Percentiles rank a stretch among this genome's conserved stretches.
These are phyloP conservation scores for Withania somnifera DNA, from an alignment of 305 asterid genomes.

Conservation along the genomic window DNA sequence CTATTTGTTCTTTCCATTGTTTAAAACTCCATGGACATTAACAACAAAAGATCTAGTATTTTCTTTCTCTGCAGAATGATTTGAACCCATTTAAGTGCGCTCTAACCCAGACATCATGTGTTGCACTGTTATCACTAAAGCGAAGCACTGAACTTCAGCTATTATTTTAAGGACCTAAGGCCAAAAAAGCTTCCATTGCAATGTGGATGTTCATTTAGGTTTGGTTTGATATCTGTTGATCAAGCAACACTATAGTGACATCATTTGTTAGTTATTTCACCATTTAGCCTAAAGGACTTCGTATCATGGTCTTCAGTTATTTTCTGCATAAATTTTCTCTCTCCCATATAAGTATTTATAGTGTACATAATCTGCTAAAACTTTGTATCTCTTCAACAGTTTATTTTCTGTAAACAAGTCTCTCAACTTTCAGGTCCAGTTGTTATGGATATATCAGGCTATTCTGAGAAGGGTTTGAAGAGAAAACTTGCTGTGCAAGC, in stretches of 20 bases:
- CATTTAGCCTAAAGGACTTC: not conserved
- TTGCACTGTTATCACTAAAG: not conserved
- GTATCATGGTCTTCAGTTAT: not conserved
- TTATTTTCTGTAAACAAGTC: not conserved
- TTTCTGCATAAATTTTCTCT: not conserved
- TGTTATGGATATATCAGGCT: conserved; percentile 63
- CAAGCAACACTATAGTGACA: not conserved
- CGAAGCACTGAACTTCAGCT: not conserved
- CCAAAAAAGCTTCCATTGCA: not conserved
- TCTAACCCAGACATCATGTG: not conserved
- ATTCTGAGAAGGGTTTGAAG: conserved; percentile 69
- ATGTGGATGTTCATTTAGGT: not conserved
- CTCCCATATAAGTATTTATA: not conserved
- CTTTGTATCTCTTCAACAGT: not conserved
- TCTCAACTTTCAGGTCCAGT: conserved; percentile 66
- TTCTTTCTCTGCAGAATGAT: not conserved
- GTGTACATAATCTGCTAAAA: not conserved
- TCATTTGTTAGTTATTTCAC: not conserved
- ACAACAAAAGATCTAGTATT: not conserved
- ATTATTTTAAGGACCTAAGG: not conserved
- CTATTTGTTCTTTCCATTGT: not conserved
- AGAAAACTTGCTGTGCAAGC: conserved; percentile 78
- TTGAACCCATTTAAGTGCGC: not conserved
- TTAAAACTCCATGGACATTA: not conserved
- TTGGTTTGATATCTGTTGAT: not conserved